Evolutionary conservation across 176 grass and related monocot genomes (phyloP), one percentile per base, ranked within the genome.

Genomic region (Themeda triandra): DNA sequence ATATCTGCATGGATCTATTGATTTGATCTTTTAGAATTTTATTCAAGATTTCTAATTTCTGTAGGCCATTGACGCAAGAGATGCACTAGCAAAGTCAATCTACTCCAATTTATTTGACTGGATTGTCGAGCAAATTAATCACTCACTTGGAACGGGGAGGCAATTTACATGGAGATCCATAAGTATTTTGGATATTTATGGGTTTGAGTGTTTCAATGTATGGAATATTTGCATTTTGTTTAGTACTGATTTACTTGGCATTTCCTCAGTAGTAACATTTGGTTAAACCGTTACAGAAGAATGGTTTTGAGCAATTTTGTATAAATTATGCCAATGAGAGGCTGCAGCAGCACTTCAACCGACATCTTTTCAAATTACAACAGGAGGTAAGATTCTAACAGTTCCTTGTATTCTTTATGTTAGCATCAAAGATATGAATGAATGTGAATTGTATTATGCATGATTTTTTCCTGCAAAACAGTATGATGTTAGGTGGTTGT

Each of bases 251-350:
- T 65, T 67, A 30, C 46, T 15, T 78, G 39, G 4, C 63, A 78
- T 67, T 79, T 86, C 6, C 44, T 51, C 59, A 58, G 37, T 67
- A 44, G 18, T 83, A 71, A 83, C 49, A 87, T 75, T 51, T 67
- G 46, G 44, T 78, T 84, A 46, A 66, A 82, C 70, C 53, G 46
- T 87, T 87, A 33, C 91, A 98, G 96, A 96, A 94, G 72, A 98
- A 98, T 86, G 94, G 96, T 21, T 94, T 98, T 2, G 96, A 98
- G 66, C 96, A 98, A 60, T 98, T 98, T 88, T 98, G 96, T 83
- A 98, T 98, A 86, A 98, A 98, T 80, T 98, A 96, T 87, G 93
- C 96, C 63, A 98, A 98, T 48, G 96, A 98, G 83, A 98, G 96
- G 84, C 75, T 98, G 70, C 96, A 98, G 31, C 96, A 98, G 35